phyloP scores from a whole-genome alignment of 2,329 filamentous ascomycete genomes.

The Lecanosticta acicola region DNA sequence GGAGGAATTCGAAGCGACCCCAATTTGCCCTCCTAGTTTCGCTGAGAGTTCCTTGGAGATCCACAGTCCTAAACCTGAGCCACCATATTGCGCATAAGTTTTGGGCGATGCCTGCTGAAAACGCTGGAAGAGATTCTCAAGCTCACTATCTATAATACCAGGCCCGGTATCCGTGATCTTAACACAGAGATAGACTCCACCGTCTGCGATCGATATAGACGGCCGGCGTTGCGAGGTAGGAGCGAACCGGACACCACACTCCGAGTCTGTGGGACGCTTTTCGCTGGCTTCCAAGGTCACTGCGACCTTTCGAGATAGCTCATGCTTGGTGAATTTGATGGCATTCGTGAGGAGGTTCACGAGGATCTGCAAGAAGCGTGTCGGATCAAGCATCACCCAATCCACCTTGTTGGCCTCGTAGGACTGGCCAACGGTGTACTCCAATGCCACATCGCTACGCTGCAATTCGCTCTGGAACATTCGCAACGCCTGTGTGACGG shows the following conservation, averaged over 20 bases:
- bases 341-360: slow-evolving; percentile 26
- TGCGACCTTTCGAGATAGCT: slow-evolving; percentile 8
- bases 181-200: slow-evolving; percentile 28
- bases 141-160: slow-evolving; percentile 36
- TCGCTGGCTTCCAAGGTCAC: slow-evolving; percentile 10
- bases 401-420: slow-evolving; percentile 5
- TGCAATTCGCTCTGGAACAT: slow-evolving; percentile 39
- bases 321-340: slow-evolving; percentile 22
- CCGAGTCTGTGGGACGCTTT: neutral
- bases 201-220: slow-evolving; percentile 4
- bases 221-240: slow-evolving; percentile 50
- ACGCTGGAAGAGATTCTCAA: slow-evolving; percentile 55
- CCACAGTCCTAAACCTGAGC: slow-evolving; percentile 64
- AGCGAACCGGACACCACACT: neutral
- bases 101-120: slow-evolving; percentile 64
- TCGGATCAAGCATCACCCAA: slow-evolving; percentile 19
- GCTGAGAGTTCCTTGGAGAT: slow-evolving; percentile 63
- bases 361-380: slow-evolving; percentile 22
- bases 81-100: slow-evolving; percentile 65
- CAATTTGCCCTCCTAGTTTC: slow-evolving; percentile 65
- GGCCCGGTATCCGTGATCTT: slow-evolving; percentile 37
- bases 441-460: slow-evolving; percentile 19
- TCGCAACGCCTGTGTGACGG: slow-evolving; percentile 31
- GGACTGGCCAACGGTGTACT: neutral
- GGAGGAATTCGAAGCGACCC: slow-evolving; percentile 47